These are phyloP conservation scores for Arachis stenosperma DNA, from an alignment of 306 rosid species.

Conservation along the genomic window DNA sequence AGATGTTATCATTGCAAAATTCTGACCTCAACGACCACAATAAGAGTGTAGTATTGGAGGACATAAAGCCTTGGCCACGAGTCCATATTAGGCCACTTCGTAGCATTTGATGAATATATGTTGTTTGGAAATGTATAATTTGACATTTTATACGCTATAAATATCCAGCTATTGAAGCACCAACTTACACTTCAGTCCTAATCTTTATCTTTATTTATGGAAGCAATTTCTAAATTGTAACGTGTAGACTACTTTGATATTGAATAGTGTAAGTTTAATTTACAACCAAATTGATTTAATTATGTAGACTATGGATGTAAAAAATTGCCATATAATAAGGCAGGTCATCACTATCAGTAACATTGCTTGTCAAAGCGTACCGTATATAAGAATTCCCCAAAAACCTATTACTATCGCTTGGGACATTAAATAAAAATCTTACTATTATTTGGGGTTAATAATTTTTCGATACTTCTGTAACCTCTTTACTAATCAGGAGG, in stretches of 20 bases:
- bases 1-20: constrained; percentile 32
- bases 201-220: not conserved
- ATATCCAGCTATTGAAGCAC: not conserved
- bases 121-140: constrained; percentile 35
- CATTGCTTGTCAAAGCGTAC: not conserved
- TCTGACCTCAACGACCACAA: constrained; percentile 31
- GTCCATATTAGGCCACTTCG: constrained; percentile 11
- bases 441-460: too few species aligned
- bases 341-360: not conserved
- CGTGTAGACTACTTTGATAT: not conserved
- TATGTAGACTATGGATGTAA: not conserved
- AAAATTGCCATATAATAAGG: not conserved
- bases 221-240: not conserved
- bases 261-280: not conserved
- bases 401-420: too few species aligned
- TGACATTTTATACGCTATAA: not conserved
- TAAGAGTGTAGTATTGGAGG: constrained; percentile 25
- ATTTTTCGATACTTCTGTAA: too few species aligned
- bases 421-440: too few species aligned
- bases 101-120: constrained; percentile 29
- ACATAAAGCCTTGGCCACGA: constrained; percentile 28
- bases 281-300: not conserved
- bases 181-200: not conserved
- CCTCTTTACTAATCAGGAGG: too few species aligned
- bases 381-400: not conserved